Base-by-base conservation (phyloP, 306 rosid genomes). In the Trichosanthes cucumerina region DNA sequence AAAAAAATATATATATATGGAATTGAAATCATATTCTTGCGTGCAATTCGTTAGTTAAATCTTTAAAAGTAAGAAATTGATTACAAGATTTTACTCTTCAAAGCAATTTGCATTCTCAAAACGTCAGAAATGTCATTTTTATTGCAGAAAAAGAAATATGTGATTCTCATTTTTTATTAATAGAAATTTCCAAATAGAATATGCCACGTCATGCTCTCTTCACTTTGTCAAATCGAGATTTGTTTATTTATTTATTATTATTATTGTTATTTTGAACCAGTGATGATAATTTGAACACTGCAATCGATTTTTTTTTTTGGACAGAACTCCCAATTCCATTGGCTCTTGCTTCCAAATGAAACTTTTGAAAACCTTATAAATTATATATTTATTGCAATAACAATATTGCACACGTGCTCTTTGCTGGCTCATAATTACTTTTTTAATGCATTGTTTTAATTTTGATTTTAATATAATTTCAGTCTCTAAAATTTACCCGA, bases 371-470 rank as follows among this genome's bases (percentile, higher is more conserved):
- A 38, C 18, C 31, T 38, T 36, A 31, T 13, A 26, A 60, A 60
- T 13, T 60, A 28, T 60, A 60, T 28, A 28, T 59, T 33, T 33
- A 15, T 64, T 14, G 13, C 23, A 0, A 63, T 33, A 64, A 33
- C 33, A 64, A 33, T 34, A 64, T 34, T 31, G 24, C 73, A 38
- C 73, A 65, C 73, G 73, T 65, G 73, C 73, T 65, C 73, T 19
- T 19, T 65, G 73, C 73, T 65, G 49, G 49, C 49, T 65, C 44
- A 36, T 36, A 65, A 65, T 36, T 19, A 34, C 71, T 64, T 31
- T 33, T 31, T 1, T 64, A 64, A 64, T 56, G 12, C 13, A 56
- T 21, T n/a, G n/a, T n/a, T n/a, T n/a, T n/a, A n/a, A n/a, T n/a
- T n/a, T n/a, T n/a, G n/a, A 2, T 56, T 19, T 56, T 16, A 47